Percentiles rank a stretch among this genome's conserved stretches.
phyloP scores from a whole-genome alignment of 2,329 filamentous ascomycete species.

The Neurospora sp. region DNA sequence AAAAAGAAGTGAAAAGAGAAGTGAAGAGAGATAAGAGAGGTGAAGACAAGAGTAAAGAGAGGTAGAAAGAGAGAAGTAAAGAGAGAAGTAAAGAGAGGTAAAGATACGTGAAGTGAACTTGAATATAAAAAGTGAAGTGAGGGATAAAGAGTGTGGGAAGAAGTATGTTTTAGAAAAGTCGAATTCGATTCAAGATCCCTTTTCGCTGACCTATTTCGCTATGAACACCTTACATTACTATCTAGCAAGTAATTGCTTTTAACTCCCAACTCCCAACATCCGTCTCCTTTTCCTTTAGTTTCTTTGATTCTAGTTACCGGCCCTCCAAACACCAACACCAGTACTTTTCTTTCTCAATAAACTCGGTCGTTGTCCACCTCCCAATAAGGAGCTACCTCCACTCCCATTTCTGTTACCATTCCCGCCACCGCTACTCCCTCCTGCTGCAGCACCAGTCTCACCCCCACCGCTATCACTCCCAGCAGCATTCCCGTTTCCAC shows the following conservation, averaged over 20 bases:
- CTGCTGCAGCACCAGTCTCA: neutral
- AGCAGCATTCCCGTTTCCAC: neutral
- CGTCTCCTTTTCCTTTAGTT: neutral
- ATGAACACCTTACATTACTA: neutral
- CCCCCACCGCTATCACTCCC: neutral
- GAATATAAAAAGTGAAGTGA: neutral
- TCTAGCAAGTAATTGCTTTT: neutral
- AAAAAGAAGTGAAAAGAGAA: neutral
- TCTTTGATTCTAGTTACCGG: neutral
- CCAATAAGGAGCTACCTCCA: neutral
- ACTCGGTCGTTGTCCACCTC: neutral
- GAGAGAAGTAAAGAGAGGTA: too few species aligned
- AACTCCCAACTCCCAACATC: neutral
- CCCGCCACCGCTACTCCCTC: neutral
- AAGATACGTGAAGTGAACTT: too few species aligned
- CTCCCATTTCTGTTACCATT: neutral
- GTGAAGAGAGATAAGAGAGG: too few species aligned
- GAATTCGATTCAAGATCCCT: neutral
- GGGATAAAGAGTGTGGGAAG: neutral
- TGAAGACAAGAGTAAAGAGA: too few species aligned
- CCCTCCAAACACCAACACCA: neutral
- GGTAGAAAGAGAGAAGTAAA: too few species aligned
- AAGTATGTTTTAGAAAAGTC: neutral
- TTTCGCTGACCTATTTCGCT: neutral
- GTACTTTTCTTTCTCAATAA: neutral